phyloP scores from a whole-genome alignment of 2,329 filamentous ascomycete species.

The Basipetospora chlamydospora region DNA sequence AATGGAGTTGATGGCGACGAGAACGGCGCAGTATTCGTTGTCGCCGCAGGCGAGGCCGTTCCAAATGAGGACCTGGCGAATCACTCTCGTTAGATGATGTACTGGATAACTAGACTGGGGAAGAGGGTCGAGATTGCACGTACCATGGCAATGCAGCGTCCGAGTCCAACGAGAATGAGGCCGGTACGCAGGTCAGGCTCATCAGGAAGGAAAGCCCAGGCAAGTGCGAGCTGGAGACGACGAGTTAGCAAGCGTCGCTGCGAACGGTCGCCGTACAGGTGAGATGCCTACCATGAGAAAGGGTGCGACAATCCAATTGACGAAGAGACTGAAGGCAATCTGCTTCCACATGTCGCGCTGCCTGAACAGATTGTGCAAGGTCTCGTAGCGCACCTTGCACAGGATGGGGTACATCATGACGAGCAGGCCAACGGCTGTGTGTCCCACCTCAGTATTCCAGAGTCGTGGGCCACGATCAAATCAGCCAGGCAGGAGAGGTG shows the following conservation, averaged over 20 bases:
- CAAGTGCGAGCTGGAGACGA: conserved; percentile 39
- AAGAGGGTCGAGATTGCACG: conserved; percentile 9
- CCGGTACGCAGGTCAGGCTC: conserved; percentile 44
- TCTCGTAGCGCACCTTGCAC: conserved; percentile 72
- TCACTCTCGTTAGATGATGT: too few relatives aligned
- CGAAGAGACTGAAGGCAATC: conserved; percentile 57
- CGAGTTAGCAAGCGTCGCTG: background rate
- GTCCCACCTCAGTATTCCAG: too few relatives aligned
- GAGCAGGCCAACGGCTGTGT: conserved; percentile 58
- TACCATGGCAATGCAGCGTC: conserved; percentile 81
- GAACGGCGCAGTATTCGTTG: conserved; percentile 66
- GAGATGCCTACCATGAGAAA: conserved; percentile 59
- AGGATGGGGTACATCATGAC: conserved; percentile 94
- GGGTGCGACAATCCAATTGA: conserved; percentile 76
- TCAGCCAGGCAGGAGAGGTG: too few relatives aligned
- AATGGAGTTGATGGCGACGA: conserved; percentile 62
- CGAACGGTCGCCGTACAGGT: too few relatives aligned
- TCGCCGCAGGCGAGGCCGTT: conserved; percentile 57
- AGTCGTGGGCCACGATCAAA: too few relatives aligned
- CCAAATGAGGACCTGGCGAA: conserved; percentile 47
- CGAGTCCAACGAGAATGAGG: conserved; percentile 69
- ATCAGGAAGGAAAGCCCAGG: conserved; percentile 55
- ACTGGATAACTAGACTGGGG: too few relatives aligned
- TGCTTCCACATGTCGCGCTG: conserved; percentile 59
- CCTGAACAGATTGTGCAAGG: conserved; percentile 50